Percentiles rank a stretch among this genome's conserved stretches.
These are phyloP conservation scores for Gossypium davidsonii DNA, from an alignment of 441 rosid genomes.

Conservation along the genomic window DNA sequence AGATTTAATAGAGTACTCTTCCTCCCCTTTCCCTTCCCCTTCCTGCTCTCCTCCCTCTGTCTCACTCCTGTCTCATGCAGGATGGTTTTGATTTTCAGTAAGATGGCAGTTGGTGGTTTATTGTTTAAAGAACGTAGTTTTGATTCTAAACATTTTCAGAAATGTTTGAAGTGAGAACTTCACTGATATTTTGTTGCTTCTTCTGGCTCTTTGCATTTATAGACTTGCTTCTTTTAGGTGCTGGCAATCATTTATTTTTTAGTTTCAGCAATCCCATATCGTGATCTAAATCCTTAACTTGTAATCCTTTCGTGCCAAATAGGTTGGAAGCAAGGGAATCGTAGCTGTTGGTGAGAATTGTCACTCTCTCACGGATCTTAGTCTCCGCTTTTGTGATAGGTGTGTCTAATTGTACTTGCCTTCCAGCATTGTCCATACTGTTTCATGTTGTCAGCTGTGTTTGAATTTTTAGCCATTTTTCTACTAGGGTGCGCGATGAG, in stretches of 20 bases:
- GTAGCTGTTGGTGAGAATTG: slow-evolving; percentile 73
- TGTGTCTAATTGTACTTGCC: slow-evolving; percentile 17
- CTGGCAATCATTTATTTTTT: background rate
- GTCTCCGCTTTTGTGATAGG: slow-evolving; percentile 85
- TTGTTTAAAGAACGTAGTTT: background rate
- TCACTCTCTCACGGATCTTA: slow-evolving; percentile 68
- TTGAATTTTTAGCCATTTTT: slow-evolving; percentile 3
- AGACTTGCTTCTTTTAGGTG: background rate
- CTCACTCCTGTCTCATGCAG: background rate
- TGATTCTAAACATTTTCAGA: background rate
- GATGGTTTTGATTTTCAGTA: background rate
- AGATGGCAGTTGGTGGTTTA: background rate
- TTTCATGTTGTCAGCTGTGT: background rate
- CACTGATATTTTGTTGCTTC: background rate
- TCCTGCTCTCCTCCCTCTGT: background rate
- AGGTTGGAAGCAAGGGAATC: slow-evolving; percentile 83
- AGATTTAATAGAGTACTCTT: background rate
- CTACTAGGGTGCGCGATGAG: slow-evolving; percentile 68
- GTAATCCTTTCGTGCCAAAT: slow-evolving; percentile 8
- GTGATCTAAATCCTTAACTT: background rate
- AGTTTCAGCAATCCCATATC: background rate
- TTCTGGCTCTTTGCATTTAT: background rate
- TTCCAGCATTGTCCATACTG: background rate
- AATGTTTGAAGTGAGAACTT: background rate
- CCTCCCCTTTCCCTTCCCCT: background rate